Evolutionary conservation across 1,284 basidiomycete species (phyloP).

Genomic region (Wolfiporia cocos): DNA sequence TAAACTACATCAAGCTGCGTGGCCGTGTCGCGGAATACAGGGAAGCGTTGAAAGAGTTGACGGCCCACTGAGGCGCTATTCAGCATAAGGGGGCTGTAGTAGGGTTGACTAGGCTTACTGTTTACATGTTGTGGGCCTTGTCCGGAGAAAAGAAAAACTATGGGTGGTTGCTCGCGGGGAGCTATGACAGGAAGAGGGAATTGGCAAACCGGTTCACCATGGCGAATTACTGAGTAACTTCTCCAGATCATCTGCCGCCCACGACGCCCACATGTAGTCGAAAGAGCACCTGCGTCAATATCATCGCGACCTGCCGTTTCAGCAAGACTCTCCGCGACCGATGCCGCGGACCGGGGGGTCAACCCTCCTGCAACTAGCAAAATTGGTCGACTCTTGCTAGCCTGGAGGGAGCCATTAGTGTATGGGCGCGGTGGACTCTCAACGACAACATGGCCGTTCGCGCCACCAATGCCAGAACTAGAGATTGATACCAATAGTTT

Average conservation of each 20-base stretch:
- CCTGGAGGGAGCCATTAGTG: not conserved
- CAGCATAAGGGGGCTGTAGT: not conserved
- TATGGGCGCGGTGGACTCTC: conserved; percentile 24
- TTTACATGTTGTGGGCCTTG: conserved; percentile 7
- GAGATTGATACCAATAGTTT: conserved; percentile 29
- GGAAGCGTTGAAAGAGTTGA: conserved; percentile 28
- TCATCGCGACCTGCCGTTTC: not conserved
- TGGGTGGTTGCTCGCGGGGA: conserved; percentile 19
- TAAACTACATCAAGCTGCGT: conserved; percentile 30
- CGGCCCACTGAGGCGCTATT: conserved; percentile 30
- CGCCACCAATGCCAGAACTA: conserved; percentile 39
- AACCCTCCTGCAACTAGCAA: conserved; percentile 31
- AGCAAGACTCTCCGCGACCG: conserved; percentile 3
- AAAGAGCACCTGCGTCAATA: not conserved
- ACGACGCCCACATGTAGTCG: conserved; percentile 20
- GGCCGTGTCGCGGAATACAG: conserved; percentile 31
- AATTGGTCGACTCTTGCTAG: conserved; percentile 10
- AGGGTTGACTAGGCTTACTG: conserved; percentile 2
- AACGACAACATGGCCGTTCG: conserved; percentile 33
- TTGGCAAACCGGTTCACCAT: not conserved
- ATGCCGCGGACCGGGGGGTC: conserved; percentile 22
- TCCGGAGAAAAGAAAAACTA: conserved; percentile 23
- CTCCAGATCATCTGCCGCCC: conserved; percentile 31
- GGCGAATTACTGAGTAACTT: conserved; percentile 13
- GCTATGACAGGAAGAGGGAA: conserved; percentile 22